Evolutionary conservation across 2,329 filamentous ascomycete species (phyloP).

Genomic region (Alternaria panax): DNA sequence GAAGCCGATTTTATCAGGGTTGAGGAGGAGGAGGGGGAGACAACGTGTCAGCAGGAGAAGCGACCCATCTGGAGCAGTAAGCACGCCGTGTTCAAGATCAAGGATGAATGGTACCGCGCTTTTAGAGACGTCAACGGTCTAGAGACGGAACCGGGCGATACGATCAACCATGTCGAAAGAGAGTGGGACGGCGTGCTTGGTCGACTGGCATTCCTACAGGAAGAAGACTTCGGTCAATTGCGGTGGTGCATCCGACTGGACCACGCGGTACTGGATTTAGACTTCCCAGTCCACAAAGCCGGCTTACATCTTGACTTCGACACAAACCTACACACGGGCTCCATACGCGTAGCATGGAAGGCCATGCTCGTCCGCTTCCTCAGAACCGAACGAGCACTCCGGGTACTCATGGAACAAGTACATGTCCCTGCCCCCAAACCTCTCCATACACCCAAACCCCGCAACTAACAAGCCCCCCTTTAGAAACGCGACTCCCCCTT

Average conservation of each 20-base stretch:
- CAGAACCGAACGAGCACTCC: slow-evolving; percentile 30
- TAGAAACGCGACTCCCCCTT: slow-evolving; percentile 24
- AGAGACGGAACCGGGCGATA: not conserved
- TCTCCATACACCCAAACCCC: not conserved
- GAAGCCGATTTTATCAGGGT: slow-evolving; percentile 20
- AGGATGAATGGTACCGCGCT: slow-evolving; percentile 25
- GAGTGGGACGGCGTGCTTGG: slow-evolving; percentile 8
- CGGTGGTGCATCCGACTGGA: slow-evolving; percentile 40
- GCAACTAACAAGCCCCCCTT: not conserved
- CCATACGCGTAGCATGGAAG: slow-evolving; percentile 32
- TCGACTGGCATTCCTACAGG: slow-evolving; percentile 12
- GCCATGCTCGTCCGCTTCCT: slow-evolving; percentile 32
- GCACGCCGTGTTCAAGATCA: slow-evolving; percentile 35
- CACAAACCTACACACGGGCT: slow-evolving; percentile 9
- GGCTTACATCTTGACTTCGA: slow-evolving; percentile 15
- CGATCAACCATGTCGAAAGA: not conserved
- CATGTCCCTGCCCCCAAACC: not conserved
- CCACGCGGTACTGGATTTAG: slow-evolving; percentile 35
- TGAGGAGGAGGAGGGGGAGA: not conserved
- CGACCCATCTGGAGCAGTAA: slow-evolving; percentile 24
- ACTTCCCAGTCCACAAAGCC: slow-evolving; percentile 19
- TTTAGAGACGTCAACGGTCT: slow-evolving; percentile 6
- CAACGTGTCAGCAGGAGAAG: not conserved
- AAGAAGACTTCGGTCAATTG: slow-evolving; percentile 28
- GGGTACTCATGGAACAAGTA: slow-evolving; percentile 32